Base-by-base conservation (phyloP, 1,284 basidiomycete species). In the Fomitopsis betulina region DNA sequence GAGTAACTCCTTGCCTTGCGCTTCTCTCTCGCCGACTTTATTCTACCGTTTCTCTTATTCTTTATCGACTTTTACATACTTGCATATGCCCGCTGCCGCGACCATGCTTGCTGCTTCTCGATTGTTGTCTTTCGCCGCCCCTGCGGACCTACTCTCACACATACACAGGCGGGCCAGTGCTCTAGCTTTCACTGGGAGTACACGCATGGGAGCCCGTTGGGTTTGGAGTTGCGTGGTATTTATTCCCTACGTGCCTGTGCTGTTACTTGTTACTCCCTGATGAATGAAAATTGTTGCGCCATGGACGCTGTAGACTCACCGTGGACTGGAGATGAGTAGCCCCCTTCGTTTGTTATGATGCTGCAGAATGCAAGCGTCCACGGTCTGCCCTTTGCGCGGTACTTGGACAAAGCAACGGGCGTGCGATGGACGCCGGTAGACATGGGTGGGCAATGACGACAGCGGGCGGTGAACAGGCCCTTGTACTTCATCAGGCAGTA, bases 151-250 rank as follows among this genome's bases (percentile, higher is more conserved):
- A 42, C 56, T 52, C 47, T 38, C 38, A 43, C 23, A 9, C 39
- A n/a, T 25, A 39, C 35, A 23, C 35, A 30, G 56, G 51, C 37
- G 51, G 30, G 27, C 53, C 38, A 54, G 40, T 56, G 30, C 27
- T 37, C 47, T 39, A 43, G 55, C 27, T 38, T 21, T 17, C 39
- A 17, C 21, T 13, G 38, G 32, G 39, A 32, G 47, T 39, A 33
- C 49, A 35, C 49, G 27, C 53, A 33, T 30, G 39, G 21, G 50
- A 40, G 21, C 25, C 53, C 25, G 53, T 56, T 58, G 57, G 59
- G 56, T 43, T n/a, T 61, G 59, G 32, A 27, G 53, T 61, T 56
- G 54, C 43, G 56, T n/a, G 49, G 38, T 58, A 58, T 58, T 56
- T 61, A 61, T 61, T 56, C 13, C 21, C 35, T 55, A 15, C 9